Percentiles rank a stretch among this genome's conserved stretches.
These are phyloP conservation scores for Sorghum bicolor DNA, from an alignment of 176 grass and related monocot species.

Conservation along the genomic window DNA sequence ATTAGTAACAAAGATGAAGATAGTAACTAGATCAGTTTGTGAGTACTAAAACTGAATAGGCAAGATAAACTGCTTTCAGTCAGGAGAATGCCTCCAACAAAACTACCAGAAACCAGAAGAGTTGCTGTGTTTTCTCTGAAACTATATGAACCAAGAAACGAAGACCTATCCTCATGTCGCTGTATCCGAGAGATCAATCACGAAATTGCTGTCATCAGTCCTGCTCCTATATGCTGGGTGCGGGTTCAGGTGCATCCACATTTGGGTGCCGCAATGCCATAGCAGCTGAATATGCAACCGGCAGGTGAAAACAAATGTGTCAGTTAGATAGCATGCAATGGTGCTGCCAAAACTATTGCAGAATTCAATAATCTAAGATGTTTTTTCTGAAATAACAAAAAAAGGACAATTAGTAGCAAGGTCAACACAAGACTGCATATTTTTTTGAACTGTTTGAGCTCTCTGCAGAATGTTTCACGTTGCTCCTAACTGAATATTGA, in stretches of 20 bases:
- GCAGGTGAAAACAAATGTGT: not conserved
- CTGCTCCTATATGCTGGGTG: not conserved
- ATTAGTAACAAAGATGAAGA: too few relatives aligned
- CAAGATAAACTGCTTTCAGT: too few relatives aligned
- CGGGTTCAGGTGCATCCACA: not conserved
- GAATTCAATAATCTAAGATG: not conserved
- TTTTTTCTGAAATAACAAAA: not conserved
- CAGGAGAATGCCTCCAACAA: too few relatives aligned
- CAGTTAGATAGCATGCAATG: not conserved
- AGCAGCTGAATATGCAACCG: not conserved
- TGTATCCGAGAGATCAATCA: too few relatives aligned
- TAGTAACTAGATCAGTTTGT: too few relatives aligned
- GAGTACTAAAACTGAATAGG: too few relatives aligned
- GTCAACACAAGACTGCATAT: not conserved
- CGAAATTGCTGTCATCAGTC: not conserved
- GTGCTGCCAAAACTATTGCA: not conserved
- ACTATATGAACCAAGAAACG: too few relatives aligned
- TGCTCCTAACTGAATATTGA: not conserved
- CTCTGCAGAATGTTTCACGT: not conserved
- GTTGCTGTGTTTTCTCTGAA: too few relatives aligned
- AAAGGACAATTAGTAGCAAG: not conserved
- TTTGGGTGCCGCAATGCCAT: not conserved
- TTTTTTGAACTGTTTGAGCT: not conserved
- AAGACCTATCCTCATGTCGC: too few relatives aligned
- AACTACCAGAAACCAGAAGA: too few relatives aligned